Base-by-base conservation (phyloP, 768 basidiomycete species). In the Ephemerocybe angulata region DNA sequence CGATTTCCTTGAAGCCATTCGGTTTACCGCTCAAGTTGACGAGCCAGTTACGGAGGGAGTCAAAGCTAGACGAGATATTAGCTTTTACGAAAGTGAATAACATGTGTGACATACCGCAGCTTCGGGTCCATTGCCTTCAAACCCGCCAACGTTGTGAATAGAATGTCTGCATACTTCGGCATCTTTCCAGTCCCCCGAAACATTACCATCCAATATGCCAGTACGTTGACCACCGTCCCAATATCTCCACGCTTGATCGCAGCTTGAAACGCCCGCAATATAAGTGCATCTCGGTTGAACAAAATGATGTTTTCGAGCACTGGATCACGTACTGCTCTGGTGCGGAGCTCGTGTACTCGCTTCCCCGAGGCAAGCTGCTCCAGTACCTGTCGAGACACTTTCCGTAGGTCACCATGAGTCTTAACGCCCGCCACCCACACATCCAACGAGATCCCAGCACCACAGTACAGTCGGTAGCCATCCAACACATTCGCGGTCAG, bases 101-200 rank as follows among this genome's bases (percentile, higher is more conserved):
- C n/a, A n/a, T n/a, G n/a, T n/a, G n/a, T n/a, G n/a, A n/a, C n/a
- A n/a, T n/a, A n/a, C n/a, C n/a, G n/a, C n/a, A n/a, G n/a, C n/a
- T n/a, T n/a, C n/a, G n/a, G n/a, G n/a, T n/a, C n/a, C n/a, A n/a
- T n/a, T n/a, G n/a, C n/a, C 42, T 44, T 44, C 24, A 44, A 19
- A 8, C 19, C 10, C 24, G 19, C 19, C n/a, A 44, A 19, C 19
- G 24, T 19, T 8, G 8, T 19, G 24, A 10, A 44, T 12, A 44
- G 19, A 8, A 58, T 63, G 37, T 64, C 57, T 1, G 63, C 64
- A 49, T 65, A 65, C 37, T 64, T 65, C 1, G 64, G 63, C 64
- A 62, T 65, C 17, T 27, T 35, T 2, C 57, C 55, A 10, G 53
- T 53, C 15, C 59, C 64, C 3, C 59, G 59, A 38, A 64, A 58